Conservation (phyloP, 192 early-diverging fungal genomes). For the Allomyces arbusculus region DNA sequence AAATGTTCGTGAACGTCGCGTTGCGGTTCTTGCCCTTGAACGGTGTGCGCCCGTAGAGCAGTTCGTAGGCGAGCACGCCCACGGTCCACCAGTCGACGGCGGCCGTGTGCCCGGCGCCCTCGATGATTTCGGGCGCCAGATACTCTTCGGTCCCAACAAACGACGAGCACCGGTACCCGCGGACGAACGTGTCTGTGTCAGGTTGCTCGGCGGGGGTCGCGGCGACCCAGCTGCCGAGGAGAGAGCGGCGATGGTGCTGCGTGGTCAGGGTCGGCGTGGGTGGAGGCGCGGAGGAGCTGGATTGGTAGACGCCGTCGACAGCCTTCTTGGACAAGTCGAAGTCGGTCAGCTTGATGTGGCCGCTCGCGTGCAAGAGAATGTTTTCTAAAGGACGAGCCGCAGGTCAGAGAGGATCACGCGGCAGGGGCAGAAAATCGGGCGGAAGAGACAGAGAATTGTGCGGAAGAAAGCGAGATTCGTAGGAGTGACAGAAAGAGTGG, state of each 20-base stretch:
- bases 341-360: conserved; percentile 96
- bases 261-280: too few relatives aligned
- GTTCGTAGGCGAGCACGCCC: conserved; percentile 92
- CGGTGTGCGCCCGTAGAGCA: conserved; percentile 92
- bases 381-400: conserved; percentile 13
- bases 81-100: conserved; percentile 98
- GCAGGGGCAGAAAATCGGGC: conserved; percentile 3
- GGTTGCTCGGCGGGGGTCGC: not conserved
- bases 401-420: not conserved
- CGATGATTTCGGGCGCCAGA: conserved; percentile 17
- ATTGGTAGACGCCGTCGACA: not conserved
- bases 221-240: too few relatives aligned
- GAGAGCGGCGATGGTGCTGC: too few relatives aligned
- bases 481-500: too few relatives aligned
- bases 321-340: conserved; percentile 97
- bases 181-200: conserved; percentile 9
- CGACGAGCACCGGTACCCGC: conserved; percentile 10
- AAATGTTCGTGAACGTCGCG: conserved; percentile 70
- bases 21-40: conserved; percentile 85
- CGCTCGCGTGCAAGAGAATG: conserved; percentile 80
- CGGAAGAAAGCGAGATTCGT: too few relatives aligned
- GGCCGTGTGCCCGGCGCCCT: conserved; percentile 15
- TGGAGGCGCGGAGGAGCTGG: not conserved
- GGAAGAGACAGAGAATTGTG: too few relatives aligned
- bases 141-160: conserved; percentile 21